Evolutionary conservation across 2,329 filamentous ascomycete genomes (phyloP).

Genomic region (Colletotrichum eleusines): DNA sequence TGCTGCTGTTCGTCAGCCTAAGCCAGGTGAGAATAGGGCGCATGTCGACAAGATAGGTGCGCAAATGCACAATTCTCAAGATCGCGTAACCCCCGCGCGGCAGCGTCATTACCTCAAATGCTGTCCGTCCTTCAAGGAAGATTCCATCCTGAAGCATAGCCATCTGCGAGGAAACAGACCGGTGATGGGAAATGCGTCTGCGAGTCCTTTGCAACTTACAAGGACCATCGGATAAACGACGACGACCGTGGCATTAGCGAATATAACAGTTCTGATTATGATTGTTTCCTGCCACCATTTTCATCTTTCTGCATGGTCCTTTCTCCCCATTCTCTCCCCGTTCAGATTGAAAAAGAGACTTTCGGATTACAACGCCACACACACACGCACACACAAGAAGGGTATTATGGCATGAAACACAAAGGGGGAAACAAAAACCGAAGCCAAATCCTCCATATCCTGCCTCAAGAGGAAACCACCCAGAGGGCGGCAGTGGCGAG

Average conservation of each 20-base stretch:
- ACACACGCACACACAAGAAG: conserved; percentile 24
- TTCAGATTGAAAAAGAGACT: conserved; percentile 18
- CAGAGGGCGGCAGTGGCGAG: background rate
- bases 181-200: too few relatives aligned
- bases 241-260: background rate
- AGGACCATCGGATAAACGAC: background rate
- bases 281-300: conserved; percentile 5
- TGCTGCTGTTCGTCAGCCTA: background rate
- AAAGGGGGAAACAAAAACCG: conserved; percentile 20
- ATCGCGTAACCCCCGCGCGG: background rate
- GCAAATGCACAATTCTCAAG: background rate
- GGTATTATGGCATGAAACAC: conserved; percentile 41
- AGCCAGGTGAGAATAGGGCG: background rate
- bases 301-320: background rate
- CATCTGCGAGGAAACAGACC: background rate
- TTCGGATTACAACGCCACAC: conserved; percentile 33
- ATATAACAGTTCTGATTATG: background rate
- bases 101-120: background rate
- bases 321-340: background rate
- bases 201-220: background rate
- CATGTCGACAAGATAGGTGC: background rate
- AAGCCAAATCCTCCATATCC: background rate
- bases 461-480: background rate
- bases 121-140: background rate
- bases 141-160: background rate